Evolutionary conservation across 371 early-diverging fungal species (phyloP).

Genomic region (Parasitella parasitica): DNA sequence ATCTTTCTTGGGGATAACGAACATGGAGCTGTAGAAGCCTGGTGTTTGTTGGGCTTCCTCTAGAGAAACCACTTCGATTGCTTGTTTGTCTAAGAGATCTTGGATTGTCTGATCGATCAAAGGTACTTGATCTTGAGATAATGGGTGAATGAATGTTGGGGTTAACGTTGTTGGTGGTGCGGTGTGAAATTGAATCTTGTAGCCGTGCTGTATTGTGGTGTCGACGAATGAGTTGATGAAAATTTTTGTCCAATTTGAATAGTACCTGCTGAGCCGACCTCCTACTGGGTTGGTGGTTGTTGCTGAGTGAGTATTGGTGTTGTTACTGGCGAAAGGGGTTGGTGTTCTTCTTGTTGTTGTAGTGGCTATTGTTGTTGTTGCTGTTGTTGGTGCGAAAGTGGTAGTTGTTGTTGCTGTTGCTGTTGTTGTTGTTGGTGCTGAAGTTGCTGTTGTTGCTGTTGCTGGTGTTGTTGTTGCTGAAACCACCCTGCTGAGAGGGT

Average conservation of each 20-base stretch:
- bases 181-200: conserved; percentile 1
- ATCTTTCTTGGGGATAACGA: conserved; percentile 31
- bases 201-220: conserved; percentile 1
- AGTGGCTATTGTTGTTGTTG: neutral
- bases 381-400: neutral
- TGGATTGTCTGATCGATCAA: neutral
- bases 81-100: neutral
- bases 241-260: neutral
- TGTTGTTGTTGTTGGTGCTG: neutral
- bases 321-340: neutral
- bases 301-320: neutral
- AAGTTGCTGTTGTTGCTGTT: neutral
- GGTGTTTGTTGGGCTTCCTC: neutral
- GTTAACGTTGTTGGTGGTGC: neutral
- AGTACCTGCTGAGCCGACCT: conserved; percentile 4
- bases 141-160: neutral
- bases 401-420: neutral
- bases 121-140: neutral
- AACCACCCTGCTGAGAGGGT: conserved; percentile 18
- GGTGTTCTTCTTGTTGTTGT: neutral
- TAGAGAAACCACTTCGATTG: neutral
- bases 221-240: neutral
- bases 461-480: neutral
- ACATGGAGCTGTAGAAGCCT: conserved; percentile 3
- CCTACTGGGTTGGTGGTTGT: neutral